Base-by-base conservation (phyloP, 148 eudicot genomes). In the Pharnaceum exiguum region DNA sequence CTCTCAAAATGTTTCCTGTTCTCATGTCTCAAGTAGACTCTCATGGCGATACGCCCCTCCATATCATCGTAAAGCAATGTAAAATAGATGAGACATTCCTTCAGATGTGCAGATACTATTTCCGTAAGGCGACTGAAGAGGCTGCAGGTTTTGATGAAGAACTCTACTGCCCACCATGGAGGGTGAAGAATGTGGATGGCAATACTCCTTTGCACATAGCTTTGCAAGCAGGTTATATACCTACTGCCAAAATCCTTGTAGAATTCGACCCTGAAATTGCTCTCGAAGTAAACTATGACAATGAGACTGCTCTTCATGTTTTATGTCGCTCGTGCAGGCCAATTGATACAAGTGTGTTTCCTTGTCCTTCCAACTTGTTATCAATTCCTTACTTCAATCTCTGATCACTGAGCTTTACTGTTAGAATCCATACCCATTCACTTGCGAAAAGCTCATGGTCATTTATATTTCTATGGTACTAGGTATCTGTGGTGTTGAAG, bases 241-340 rank as follows among this genome's bases (percentile, higher is more conserved):
- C 1, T 4, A 51, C 31, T 8, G 7, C 23, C 2, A 44, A 0
- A 1, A 15, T 46, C 9, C 24, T 59, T 29, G 15, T 11, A 2
- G 7, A 59, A 0, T n/a, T 5, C 15, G 63, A 46, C 9, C 9
- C 27, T 21, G 16, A 37, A 45, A 23, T 22, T 12, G 33, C 16
- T 31, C 5, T 17, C 6, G 26, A 29, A 17, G 18, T 45, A 29
- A 59, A 59, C 63, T 13, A n/a, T 32, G 28, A 17, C 31, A 32
- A 23, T 12, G 53, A 59, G 63, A 59, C 63, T 21, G 52, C 63
- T 6, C 63, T 59, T 45, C 63, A 59, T 59, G 53, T 45, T 46
- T 5, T 59, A 5, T 59, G 63, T 23, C 5, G 38, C n/a, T 10
- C 33, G 30, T 32, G 2, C 5, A n/a, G 43, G 63, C n/a, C n/a